phyloP scores from a whole-genome alignment of 345 rosid genomes.

The Syzygium aromaticum region DNA sequence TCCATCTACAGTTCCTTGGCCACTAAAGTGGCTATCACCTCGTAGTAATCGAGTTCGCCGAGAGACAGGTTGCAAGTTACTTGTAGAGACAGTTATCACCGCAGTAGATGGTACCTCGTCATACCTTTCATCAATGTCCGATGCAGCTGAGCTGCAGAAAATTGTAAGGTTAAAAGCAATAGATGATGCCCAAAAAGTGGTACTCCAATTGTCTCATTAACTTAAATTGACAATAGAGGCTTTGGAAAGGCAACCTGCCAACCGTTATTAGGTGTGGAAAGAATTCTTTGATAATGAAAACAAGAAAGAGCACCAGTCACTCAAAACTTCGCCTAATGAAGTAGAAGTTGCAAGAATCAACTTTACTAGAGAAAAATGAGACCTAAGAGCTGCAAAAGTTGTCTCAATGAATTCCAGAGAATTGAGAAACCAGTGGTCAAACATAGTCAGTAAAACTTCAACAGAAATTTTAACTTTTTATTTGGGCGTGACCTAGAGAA shows the following conservation, averaged over 20 bases:
- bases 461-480: background rate
- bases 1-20: slow-evolving; percentile 57
- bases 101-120: slow-evolving; percentile 86
- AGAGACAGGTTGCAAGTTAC: slow-evolving; percentile 73
- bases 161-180: slow-evolving; percentile 21
- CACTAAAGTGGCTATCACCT: slow-evolving; percentile 62
- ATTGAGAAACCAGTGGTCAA: background rate
- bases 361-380: background rate
- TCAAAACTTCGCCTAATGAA: background rate
- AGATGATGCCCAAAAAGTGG: background rate
- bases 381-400: background rate
- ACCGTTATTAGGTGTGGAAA: background rate
- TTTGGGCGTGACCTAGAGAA: background rate
- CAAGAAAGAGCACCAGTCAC: background rate
- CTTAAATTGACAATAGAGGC: background rate
- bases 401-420: background rate
- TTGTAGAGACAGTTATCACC: slow-evolving; percentile 58
- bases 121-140: slow-evolving; percentile 70
- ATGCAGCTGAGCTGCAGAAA: slow-evolving; percentile 69
- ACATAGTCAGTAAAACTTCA: background rate
- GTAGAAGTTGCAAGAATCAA: background rate
- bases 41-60: slow-evolving; percentile 83
- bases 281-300: background rate
- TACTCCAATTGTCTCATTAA: background rate
- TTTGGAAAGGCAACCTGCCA: background rate